Conservation (phyloP, 371 early-diverging fungal genomes). For the Actinomortierella ambigua region DNA sequence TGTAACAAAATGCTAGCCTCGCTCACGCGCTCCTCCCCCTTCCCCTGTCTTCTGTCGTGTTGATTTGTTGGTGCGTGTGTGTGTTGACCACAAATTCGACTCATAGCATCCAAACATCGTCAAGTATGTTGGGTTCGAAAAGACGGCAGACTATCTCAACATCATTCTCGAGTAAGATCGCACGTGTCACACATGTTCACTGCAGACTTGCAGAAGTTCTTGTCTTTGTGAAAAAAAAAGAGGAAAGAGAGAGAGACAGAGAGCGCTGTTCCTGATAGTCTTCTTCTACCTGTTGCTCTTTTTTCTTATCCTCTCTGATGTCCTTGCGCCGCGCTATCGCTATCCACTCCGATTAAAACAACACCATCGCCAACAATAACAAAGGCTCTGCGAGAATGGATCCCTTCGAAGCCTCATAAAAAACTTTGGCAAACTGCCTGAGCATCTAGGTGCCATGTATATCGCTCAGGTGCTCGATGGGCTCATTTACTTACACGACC, state of each 20-base stretch:
- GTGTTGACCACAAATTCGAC: constrained; percentile 3
- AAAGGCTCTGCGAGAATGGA: constrained; percentile 82
- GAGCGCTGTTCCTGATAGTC: too few species aligned
- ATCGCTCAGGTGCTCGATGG: constrained; percentile 82
- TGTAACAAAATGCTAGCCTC: neutral
- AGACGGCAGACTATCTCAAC: constrained; percentile 66
- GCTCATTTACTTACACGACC: constrained; percentile 83
- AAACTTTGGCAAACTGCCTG: constrained; percentile 85
- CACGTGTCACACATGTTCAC: neutral
- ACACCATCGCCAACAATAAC: too few species aligned
- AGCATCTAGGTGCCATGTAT: constrained; percentile 80
- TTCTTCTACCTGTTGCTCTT: too few species aligned
- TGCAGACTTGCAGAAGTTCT: too few species aligned
- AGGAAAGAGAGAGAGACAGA: too few species aligned
- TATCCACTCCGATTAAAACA: too few species aligned
- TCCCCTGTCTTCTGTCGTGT: neutral
- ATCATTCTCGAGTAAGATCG: constrained; percentile 74
- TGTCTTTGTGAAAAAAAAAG: too few species aligned
- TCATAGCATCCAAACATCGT: constrained; percentile 80
- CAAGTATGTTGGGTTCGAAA: constrained; percentile 73
- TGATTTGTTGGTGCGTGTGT: neutral
- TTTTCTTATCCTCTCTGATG: neutral
- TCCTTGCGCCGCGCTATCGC: too few species aligned
- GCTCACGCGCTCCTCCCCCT: neutral
- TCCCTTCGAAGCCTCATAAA: constrained; percentile 80